These are phyloP conservation scores for Schizosaccharomyces pombe DNA, from an alignment of 805 yeast species.

Conservation along the genomic window DNA sequence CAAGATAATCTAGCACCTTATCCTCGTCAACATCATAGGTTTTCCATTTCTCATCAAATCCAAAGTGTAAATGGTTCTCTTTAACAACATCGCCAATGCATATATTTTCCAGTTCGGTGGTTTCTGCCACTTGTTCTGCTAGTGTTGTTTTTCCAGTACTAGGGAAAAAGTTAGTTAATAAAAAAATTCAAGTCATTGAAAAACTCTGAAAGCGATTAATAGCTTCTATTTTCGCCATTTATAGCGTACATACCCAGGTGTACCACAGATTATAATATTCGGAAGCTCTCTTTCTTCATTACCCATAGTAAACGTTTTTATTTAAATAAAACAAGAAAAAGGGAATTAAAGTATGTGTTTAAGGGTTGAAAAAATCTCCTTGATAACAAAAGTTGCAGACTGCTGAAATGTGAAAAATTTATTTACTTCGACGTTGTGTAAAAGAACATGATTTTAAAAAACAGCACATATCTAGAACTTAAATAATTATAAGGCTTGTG, in stretches of 20 bases:
- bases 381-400: too few species aligned
- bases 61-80: slow-evolving; percentile 50
- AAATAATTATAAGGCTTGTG: too few species aligned
- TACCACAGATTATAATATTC: slow-evolving; percentile 78
- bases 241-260: slow-evolving; percentile 31
- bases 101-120: slow-evolving; percentile 29
- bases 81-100: slow-evolving; percentile 66
- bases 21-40: slow-evolving; percentile 85
- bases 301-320: not conserved
- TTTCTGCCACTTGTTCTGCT: slow-evolving; percentile 30
- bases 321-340: too few species aligned
- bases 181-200: slow-evolving; percentile 8
- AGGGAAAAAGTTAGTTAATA: slow-evolving; percentile 17
- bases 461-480: too few species aligned
- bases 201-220: slow-evolving; percentile 14
- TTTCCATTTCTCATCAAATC: slow-evolving; percentile 67
- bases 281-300: slow-evolving; percentile 15
- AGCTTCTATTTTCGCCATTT: not conserved
- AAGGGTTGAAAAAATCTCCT: too few species aligned
- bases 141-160: slow-evolving; percentile 60
- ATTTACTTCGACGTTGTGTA: too few species aligned
- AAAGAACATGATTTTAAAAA: too few species aligned
- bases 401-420: too few species aligned
- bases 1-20: slow-evolving; percentile 55
- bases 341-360: too few species aligned